Evolutionary conservation across 257 asterid genomes (phyloP).

Genomic region (Primulina eburnea): DNA sequence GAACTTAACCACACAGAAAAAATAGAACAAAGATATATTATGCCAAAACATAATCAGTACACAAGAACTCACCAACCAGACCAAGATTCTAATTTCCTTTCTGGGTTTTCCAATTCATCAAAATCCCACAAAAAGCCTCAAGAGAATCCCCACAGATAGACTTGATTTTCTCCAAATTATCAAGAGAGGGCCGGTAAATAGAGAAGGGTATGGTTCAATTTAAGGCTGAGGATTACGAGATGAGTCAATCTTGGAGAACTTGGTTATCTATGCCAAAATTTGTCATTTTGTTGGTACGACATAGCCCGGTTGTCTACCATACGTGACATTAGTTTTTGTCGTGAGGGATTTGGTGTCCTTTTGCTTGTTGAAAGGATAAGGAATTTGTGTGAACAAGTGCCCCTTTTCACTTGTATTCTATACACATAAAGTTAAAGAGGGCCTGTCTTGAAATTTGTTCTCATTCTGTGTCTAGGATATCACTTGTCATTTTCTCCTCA

Average conservation of each 20-base stretch:
- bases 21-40: not conserved
- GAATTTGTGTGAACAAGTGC: conserved; percentile 77
- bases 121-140: too few species aligned
- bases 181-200: not conserved
- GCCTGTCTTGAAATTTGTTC: conserved; percentile 30
- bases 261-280: conserved; percentile 17
- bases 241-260: conserved; percentile 24
- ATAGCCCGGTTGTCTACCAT: conserved; percentile 53
- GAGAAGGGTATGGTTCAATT: conserved; percentile 24
- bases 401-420: conserved; percentile 21
- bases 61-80: conserved; percentile 43
- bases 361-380: conserved; percentile 55
- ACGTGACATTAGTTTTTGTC: conserved; percentile 56
- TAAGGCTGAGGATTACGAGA: conserved; percentile 23
- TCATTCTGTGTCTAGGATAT: conserved; percentile 32
- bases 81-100: conserved; percentile 26
- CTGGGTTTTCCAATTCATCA: conserved; percentile 29
- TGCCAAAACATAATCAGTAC: not conserved
- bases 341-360: conserved; percentile 52
- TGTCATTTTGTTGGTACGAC: conserved; percentile 25
- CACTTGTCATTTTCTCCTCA: conserved; percentile 35
- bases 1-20: conserved; percentile 9
- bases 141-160: conserved; percentile 1
- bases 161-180: not conserved
- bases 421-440: conserved; percentile 1